Conservation (phyloP, 495 filamentous ascomycete genomes). For the Neurospora cerealis region DNA sequence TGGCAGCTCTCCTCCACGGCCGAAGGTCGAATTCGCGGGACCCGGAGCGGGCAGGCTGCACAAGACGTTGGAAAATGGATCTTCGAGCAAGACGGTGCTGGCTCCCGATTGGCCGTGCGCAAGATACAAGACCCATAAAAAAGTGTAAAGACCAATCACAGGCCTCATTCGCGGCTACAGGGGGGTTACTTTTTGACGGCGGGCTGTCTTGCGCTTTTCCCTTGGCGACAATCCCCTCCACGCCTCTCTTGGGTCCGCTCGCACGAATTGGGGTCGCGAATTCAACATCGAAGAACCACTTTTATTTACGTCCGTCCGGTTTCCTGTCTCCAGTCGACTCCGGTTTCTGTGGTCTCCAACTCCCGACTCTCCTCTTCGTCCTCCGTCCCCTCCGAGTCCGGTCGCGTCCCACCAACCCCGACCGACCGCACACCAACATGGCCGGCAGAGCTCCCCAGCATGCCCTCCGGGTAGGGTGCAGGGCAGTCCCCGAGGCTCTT, state of each 20-base stretch:
- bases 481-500: conserved; percentile 6
- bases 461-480: conserved; percentile 14
- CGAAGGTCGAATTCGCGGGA: not conserved
- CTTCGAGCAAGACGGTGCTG: not conserved
- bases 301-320: conserved; percentile 4
- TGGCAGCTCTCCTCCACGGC: not conserved
- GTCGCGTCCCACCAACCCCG: not conserved
- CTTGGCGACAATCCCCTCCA: not conserved
- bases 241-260: not conserved
- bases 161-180: not conserved
- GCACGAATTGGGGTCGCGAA: not conserved
- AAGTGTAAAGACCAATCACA: not conserved
- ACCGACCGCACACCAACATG: conserved; percentile 8
- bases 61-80: not conserved
- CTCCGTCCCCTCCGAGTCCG: not conserved
- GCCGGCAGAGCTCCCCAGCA: conserved; percentile 4
- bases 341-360: not conserved
- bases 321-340: not conserved
- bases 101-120: not conserved
- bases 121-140: not conserved
- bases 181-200: not conserved
- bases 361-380: not conserved
- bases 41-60: not conserved
- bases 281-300: not conserved
- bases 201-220: not conserved